phyloP scores from a whole-genome alignment of 495 filamentous ascomycete species.

The Aspergillus hancockii region DNA sequence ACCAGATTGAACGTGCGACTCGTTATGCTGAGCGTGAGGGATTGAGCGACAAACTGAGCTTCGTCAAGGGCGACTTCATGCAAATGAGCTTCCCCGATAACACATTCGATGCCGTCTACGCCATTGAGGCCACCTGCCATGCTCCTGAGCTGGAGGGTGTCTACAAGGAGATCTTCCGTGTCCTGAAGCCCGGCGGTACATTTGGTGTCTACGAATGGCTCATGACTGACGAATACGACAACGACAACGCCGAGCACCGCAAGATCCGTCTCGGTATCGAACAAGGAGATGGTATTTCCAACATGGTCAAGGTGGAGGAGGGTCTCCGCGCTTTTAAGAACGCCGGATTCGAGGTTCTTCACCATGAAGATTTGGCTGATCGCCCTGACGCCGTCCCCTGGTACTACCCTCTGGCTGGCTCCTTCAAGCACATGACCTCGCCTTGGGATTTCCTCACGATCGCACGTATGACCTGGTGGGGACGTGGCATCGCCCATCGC shows the following conservation, averaged over 20 bases:
- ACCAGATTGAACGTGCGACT: constrained; percentile 95
- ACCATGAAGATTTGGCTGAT: constrained; percentile 88
- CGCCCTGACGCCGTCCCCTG: constrained; percentile 78
- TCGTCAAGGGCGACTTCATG: constrained; percentile 98
- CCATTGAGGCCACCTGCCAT: constrained; percentile 96
- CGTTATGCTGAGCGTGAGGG: constrained; percentile 81
- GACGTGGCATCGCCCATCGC: constrained; percentile 72
- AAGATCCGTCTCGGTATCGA: constrained; percentile 93
- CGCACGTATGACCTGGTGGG: constrained; percentile 86
- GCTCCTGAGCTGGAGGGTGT: constrained; percentile 93
- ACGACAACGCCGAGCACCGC: constrained; percentile 82
- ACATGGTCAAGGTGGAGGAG: constrained; percentile 92
- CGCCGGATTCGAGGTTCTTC: constrained; percentile 82
- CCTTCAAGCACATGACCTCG: constrained; percentile 78
- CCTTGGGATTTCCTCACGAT: constrained; percentile 82
- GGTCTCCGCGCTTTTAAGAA: constrained; percentile 82
- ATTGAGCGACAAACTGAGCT: constrained; percentile 77
- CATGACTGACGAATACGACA: constrained; percentile 97
- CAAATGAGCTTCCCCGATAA: constrained; percentile 97
- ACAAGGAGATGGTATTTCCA: constrained; percentile 94
- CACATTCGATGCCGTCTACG: constrained; percentile 93
- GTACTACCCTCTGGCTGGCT: constrained; percentile 91
- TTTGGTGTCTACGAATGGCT: constrained; percentile 99
- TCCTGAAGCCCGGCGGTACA: constrained; percentile 92
- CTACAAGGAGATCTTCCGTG: constrained; percentile 91